phyloP scores from a whole-genome alignment of 257 asterid species.

The Linderniella brevidens region DNA sequence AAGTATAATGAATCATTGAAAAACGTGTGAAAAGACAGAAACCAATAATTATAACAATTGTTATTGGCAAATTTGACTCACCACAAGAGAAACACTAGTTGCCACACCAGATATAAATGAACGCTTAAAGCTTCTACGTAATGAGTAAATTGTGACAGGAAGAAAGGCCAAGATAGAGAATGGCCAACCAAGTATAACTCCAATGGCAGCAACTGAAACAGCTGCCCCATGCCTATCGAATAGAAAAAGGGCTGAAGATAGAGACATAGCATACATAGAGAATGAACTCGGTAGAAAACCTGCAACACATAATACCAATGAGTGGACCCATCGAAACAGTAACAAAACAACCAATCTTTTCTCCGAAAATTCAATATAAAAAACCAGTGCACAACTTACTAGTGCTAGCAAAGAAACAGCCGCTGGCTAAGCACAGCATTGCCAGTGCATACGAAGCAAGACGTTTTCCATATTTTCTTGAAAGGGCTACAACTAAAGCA shows the following conservation, averaged over 20 bases:
- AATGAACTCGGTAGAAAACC: constrained; percentile 98
- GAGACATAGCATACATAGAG: constrained; percentile 93
- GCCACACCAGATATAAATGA: constrained; percentile 53
- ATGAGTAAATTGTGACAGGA: constrained; percentile 69
- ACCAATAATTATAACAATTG: background rate
- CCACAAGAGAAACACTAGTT: constrained; percentile 51
- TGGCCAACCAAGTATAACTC: constrained; percentile 97
- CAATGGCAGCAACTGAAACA: constrained; percentile 71
- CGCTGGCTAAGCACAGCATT: constrained; percentile 94
- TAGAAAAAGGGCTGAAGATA: constrained; percentile 79
- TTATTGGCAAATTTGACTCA: constrained; percentile 20
- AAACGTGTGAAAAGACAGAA: constrained; percentile 3
- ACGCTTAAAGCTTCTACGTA: constrained; percentile 42
- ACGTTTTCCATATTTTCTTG: constrained; percentile 88
- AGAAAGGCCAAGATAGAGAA: constrained; percentile 88
- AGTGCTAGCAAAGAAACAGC: constrained; percentile 98
- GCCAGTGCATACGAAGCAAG: constrained; percentile 88
- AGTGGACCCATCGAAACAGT: background rate
- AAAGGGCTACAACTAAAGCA: constrained; percentile 86
- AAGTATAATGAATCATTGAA: constrained; percentile 3
- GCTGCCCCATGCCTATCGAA: constrained; percentile 81
- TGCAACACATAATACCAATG: constrained; percentile 17
- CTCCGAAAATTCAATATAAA: constrained; percentile 3
- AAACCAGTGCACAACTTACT: constrained; percentile 25
- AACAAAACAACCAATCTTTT: too few relatives aligned